Evolutionary conservation across 768 basidiomycete species (phyloP).

Genomic region (Tricholoma bakamatsutake): DNA sequence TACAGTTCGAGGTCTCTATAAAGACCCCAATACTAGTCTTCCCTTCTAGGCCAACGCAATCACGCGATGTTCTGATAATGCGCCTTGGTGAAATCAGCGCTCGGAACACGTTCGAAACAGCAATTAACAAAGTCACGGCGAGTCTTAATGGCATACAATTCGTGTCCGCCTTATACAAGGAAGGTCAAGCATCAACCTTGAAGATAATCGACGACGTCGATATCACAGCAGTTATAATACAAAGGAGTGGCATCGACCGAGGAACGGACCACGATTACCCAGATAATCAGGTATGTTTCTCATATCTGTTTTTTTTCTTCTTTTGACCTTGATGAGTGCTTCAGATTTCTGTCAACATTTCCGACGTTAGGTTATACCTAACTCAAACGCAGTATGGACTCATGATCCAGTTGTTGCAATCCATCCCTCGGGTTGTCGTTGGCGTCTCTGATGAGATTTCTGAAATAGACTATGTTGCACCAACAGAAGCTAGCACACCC

Average conservation of each 20-base stretch:
- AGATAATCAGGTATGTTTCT: conserved; percentile 60
- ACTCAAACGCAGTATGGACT: conserved; percentile 81
- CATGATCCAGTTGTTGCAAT: conserved; percentile 57
- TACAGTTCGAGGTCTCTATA: conserved; percentile 88
- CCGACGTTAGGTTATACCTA: conserved; percentile 78
- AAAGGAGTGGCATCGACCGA: conserved; percentile 52
- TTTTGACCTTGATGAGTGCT: background rate
- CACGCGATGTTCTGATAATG: conserved; percentile 68
- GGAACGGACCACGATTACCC: conserved; percentile 48
- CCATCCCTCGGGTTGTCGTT: conserved; percentile 63
- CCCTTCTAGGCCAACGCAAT: conserved; percentile 59
- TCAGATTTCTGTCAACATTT: conserved; percentile 68
- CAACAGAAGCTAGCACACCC: conserved; percentile 11
- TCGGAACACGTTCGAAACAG: conserved; percentile 61
- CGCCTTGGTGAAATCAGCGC: conserved; percentile 87
- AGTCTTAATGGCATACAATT: conserved; percentile 81
- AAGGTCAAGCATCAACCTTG: conserved; percentile 45
- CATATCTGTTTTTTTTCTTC: background rate
- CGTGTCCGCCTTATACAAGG: conserved; percentile 56
- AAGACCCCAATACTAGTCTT: conserved; percentile 91
- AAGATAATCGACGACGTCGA: conserved; percentile 93
- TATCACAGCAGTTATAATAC: conserved; percentile 61
- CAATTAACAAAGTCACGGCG: conserved; percentile 59
- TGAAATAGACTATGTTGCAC: conserved; percentile 20
- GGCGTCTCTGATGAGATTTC: conserved; percentile 37